Conservation (phyloP, 2,329 filamentous ascomycete species). For the Hymenoscyphus infarciens region DNA sequence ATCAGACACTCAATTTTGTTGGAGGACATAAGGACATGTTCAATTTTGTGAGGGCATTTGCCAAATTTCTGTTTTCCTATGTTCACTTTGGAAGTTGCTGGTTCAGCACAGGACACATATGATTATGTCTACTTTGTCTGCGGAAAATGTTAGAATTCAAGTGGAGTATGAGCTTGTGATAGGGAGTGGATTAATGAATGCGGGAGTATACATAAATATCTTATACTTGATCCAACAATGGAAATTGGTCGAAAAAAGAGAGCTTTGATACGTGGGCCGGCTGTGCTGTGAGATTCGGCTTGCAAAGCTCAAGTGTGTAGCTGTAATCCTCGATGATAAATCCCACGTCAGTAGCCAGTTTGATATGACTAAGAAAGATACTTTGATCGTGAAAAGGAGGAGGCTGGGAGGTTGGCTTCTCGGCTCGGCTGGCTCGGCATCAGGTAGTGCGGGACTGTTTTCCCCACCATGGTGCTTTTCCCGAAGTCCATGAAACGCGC, state of each 20-base stretch:
- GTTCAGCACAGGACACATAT: conserved; percentile 1
- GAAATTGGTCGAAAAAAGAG: neutral
- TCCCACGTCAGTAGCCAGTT: too few relatives aligned
- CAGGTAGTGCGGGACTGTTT: too few relatives aligned
- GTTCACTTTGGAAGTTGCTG: conserved; percentile 11
- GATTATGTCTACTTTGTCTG: conserved; percentile 5
- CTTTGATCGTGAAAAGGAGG: too few relatives aligned
- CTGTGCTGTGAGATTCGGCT: neutral
- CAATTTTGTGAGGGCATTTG: conserved; percentile 11
- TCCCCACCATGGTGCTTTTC: too few relatives aligned
- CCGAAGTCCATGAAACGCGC: too few relatives aligned
- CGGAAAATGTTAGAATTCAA: neutral
- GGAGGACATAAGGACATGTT: conserved; percentile 12
- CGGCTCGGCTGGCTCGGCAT: too few relatives aligned
- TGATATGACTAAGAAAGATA: too few relatives aligned
- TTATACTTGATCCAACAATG: conserved; percentile 9
- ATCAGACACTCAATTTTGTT: conserved; percentile 9
- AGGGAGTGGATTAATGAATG: conserved; percentile 8
- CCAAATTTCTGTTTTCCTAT: conserved; percentile 12
- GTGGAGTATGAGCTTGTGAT: neutral
- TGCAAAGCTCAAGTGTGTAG: too few relatives aligned
- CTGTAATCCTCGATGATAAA: too few relatives aligned
- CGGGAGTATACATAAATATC: conserved; percentile 6
- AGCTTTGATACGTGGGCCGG: neutral
- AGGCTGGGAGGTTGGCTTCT: too few relatives aligned